Evolutionary conservation across 441 rosid genomes (phyloP), one percentile per base, ranked within the genome.

Genomic region (Corymbia citriodora): DNA sequence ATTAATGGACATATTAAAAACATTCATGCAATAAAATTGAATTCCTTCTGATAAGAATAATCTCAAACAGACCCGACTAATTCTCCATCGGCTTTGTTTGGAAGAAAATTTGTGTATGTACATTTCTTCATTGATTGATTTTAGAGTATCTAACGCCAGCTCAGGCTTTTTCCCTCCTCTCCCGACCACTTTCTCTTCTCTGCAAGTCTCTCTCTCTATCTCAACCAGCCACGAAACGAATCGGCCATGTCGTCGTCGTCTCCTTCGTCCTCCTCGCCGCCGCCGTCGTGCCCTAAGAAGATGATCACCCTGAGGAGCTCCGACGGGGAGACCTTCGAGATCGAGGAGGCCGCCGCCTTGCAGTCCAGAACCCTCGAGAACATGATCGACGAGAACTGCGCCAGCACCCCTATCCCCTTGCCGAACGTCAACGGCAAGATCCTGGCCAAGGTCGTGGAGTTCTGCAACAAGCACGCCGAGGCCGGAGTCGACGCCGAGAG

Each of bases 401-500:
- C 57, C 88, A 31, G 50, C 33, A 55, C 33, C 45, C 48, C 48
- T 10, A 83, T 89, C 59, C 88, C 82, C 5, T 55, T 89, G 83
- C 85, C 85, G 53, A 36, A 61, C 45, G 59, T 89, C 49, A 63
- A n/a, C 31, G 88, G 88, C 79, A 87, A 83, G 11, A 63, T 65
- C 55, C 52, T 89, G 53, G 74, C 63, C 49, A 89, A 89, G 55
- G 90, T 89, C 40, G 74, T 89, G 21, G 88, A 89, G 81, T 89
- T 61, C 55, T 89, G 90, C 90, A 82, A 6, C 16, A 89, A 86
- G 88, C 91, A 89, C 61, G 91, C 72, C 68, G 61, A 89, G 72
- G 23, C 55, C 53, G 88, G 36, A 45, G 45, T 33, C 48, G 90
- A 52, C 63, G 88, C 52, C 16, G 63, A 87, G 53, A 29, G 25